Evolutionary conservation across 2,329 filamentous ascomycete genomes (phyloP).

Genomic region (Escovopsis sp.): DNA sequence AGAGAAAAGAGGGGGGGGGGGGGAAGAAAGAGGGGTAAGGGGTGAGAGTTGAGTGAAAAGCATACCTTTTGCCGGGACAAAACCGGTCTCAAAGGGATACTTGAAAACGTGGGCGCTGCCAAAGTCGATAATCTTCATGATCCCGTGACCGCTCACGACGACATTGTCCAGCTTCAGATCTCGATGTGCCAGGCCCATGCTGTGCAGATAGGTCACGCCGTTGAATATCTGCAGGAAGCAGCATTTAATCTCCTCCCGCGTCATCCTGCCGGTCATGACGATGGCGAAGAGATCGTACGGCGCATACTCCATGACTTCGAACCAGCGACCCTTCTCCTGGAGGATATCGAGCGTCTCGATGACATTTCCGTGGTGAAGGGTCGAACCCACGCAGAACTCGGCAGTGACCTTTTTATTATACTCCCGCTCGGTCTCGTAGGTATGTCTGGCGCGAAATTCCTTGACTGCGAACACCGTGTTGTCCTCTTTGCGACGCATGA

Average conservation of each 20-base stretch:
- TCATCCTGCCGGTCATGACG: conserved; percentile 98
- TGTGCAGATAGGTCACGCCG: conserved; percentile 86
- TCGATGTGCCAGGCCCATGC: conserved; percentile 85
- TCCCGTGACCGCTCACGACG: conserved; percentile 87
- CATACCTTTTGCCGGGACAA: conserved; percentile 24
- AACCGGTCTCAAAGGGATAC: conserved; percentile 82
- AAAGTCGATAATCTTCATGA: conserved; percentile 99
- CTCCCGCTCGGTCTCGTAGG: conserved; percentile 86
- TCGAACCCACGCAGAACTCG: conserved; percentile 96
- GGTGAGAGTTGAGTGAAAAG: no score
- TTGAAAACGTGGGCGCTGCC: conserved; percentile 93
- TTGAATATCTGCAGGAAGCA: conserved; percentile 89
- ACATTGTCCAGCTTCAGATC: conserved; percentile 97
- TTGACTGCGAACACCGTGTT: conserved; percentile 94
- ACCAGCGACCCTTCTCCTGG: conserved; percentile 88
- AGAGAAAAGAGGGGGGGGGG: no score
- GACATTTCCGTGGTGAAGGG: conserved; percentile 91
- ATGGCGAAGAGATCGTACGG: conserved; percentile 94
- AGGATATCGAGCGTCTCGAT: conserved; percentile 97
- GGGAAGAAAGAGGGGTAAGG: background rate
- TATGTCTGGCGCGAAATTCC: conserved; percentile 83
- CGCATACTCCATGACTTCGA: conserved; percentile 97
- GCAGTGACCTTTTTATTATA: conserved; percentile 98
- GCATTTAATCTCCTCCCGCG: conserved; percentile 76
- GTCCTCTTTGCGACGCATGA: conserved; percentile 89